Base-by-base conservation (phyloP, 202 grass and related monocot genomes). In the Setaria italica region DNA sequence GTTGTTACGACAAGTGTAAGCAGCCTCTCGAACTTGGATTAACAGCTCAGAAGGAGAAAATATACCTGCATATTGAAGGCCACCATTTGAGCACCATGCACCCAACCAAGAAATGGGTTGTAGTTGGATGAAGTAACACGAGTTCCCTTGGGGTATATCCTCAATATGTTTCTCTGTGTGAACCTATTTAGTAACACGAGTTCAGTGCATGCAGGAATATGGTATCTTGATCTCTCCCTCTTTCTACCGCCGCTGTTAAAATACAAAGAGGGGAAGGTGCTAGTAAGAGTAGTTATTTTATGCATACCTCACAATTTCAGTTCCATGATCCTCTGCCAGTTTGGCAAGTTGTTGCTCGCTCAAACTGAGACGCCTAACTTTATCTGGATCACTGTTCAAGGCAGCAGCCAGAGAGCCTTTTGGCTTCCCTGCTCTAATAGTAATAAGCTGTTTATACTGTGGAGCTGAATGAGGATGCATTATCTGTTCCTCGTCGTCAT, bases 41-140 rank as follows among this genome's bases (percentile, higher is more conserved):
- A 20, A 15, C 47, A 67, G 21, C n/a, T 69, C 43, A 47, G 49
- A 67, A 82, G 81, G 32, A 87, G 55, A 59, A 71, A 74, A 15
- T 11, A 19, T 70, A 98, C 95, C 95, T 98, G 95, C 95, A 98
- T 98, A 82, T 98, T 98, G 86, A 98, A 98, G 74, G 95, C 93
- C 55, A 98, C 95, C 95, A 98, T 95, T 66, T 98, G 95, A 90
- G 95, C 93, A 84, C 93, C 95, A 77, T 95, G 95, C 64, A 95
- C 82, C 95, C 95, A 98, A 30, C 91, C 95, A 80, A 94, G 72
- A 92, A 98, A 95, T n/a, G 95, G 95, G 58, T 95, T 98, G 48
- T 98, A 98, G 84, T 98, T 98, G 57, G 95, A 98, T 67, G 95
- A 98, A 84, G 85, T 89, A 25, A 98, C 74, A n/a, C 95, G 89